Conservation (phyloP, 2,329 filamentous ascomycete species). For the Tolypocladium tropicale region DNA sequence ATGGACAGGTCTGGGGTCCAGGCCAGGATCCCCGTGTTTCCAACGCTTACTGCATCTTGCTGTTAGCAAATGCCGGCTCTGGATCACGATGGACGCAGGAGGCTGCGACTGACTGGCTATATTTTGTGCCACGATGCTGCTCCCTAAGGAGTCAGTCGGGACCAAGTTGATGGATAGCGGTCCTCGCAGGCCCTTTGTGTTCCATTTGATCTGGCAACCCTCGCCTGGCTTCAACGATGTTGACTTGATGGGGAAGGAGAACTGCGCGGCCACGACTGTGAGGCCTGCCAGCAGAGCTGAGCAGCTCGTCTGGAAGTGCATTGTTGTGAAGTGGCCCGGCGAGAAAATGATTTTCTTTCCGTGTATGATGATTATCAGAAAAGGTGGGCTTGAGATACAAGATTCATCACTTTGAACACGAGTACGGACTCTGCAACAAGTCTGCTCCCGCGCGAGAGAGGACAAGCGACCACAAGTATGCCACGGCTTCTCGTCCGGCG, state of each 20-base stretch:
- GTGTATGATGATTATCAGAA: not conserved
- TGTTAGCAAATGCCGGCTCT: not conserved
- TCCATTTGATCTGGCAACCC: slow-evolving; percentile 10
- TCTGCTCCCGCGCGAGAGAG: too few relatives aligned
- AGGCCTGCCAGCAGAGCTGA: not conserved
- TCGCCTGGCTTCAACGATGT: slow-evolving; percentile 2
- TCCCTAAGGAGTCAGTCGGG: slow-evolving; percentile 6
- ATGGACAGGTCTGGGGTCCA: slow-evolving; percentile 12
- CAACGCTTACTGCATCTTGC: slow-evolving; percentile 7
- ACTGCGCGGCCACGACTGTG: not conserved
- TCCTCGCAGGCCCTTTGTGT: slow-evolving; percentile 9
- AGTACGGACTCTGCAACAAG: not conserved
- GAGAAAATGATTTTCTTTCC: not conserved
- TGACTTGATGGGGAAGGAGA: not conserved
- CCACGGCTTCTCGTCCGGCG: not conserved
- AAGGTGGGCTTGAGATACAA: not conserved
- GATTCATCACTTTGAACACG: too few relatives aligned
- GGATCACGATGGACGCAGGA: not conserved
- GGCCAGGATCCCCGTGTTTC: slow-evolving; percentile 9
- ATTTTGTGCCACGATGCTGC: slow-evolving; percentile 10
- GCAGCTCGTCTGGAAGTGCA: not conserved
- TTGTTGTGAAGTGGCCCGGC: not conserved
- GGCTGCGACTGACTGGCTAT: slow-evolving; percentile 7
- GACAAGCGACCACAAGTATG: not conserved
- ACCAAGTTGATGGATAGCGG: slow-evolving; percentile 12